Conservation (phyloP, 495 filamentous ascomycete species). For the Penicillium steckii region DNA sequence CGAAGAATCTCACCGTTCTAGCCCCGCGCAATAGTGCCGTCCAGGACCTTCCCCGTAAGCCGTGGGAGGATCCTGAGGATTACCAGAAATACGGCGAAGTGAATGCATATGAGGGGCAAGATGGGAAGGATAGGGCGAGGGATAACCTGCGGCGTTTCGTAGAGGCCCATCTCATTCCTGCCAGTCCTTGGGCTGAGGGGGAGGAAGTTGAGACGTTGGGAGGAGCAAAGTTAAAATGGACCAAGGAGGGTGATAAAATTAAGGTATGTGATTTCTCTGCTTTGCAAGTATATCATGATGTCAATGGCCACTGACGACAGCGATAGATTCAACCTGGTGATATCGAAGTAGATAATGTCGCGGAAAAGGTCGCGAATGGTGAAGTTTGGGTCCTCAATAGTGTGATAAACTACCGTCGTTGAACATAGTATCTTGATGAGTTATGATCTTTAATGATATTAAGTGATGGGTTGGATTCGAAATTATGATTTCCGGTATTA, state of each 20-base stretch:
- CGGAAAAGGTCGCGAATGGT: conserved; percentile 75
- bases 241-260: conserved; percentile 69
- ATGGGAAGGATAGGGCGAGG: conserved; percentile 76
- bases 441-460: conserved; percentile 8
- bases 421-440: conserved; percentile 4
- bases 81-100: conserved; percentile 66
- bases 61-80: conserved; percentile 89
- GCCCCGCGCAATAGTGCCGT: conserved; percentile 84
- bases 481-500: neutral
- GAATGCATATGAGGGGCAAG: conserved; percentile 74
- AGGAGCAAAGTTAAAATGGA: conserved; percentile 80
- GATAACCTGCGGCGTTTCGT: conserved; percentile 81
- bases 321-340: conserved; percentile 74
- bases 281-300: neutral
- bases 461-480: neutral
- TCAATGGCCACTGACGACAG: conserved; percentile 30
- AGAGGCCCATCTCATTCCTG: conserved; percentile 77
- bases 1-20: conserved; percentile 81
- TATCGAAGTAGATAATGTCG: conserved; percentile 70
- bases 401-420: conserved; percentile 58
- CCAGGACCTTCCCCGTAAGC: conserved; percentile 77
- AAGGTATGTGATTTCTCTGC: conserved; percentile 49
- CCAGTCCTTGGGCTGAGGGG: conserved; percentile 76
- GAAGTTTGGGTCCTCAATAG: conserved; percentile 76
- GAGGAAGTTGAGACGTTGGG: conserved; percentile 69